Evolutionary conservation across 129 eudicot species (phyloP).

Genomic region (sunflower (Helianthus annuus)): DNA sequence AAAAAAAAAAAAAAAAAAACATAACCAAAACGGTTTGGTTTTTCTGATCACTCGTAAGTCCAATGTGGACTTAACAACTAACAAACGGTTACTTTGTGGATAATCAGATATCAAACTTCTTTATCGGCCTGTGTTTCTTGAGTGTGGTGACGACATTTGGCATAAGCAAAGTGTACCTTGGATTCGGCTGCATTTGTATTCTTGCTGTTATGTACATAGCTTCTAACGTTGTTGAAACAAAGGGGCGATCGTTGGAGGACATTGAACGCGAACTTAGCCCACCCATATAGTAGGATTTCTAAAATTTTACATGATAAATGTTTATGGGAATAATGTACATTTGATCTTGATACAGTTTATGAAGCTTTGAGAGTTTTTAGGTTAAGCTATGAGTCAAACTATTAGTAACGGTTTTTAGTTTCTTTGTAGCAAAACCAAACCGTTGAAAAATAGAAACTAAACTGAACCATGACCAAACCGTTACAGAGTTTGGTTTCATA

Average conservation of each 20-base stretch:
- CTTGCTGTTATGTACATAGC: conserved; percentile 76
- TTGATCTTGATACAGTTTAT: conserved; percentile 1
- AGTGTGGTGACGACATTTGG: conserved; percentile 79
- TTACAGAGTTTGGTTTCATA: too few species aligned
- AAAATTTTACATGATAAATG: not conserved
- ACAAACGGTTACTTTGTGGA: conserved; percentile 12
- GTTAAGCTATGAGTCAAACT: not conserved
- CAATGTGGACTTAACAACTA: conserved; percentile 3
- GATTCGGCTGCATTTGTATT: conserved; percentile 68
- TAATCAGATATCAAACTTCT: conserved; percentile 76
- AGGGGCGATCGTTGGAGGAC: conserved; percentile 94
- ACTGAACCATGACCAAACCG: too few species aligned
- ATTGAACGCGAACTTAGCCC: conserved; percentile 80
- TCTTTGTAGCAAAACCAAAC: not conserved
- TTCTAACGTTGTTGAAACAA: conserved; percentile 91
- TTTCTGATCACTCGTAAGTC: too few species aligned
- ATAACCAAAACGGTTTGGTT: too few species aligned
- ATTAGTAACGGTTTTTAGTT: not conserved
- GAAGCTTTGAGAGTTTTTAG: not conserved
- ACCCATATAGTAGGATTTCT: conserved; percentile 42
- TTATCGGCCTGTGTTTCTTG: conserved; percentile 94
- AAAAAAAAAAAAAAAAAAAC: too few species aligned
- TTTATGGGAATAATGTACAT: conserved; percentile 22
- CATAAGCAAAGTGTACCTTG: conserved; percentile 88
- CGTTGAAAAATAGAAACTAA: not conserved